Base-by-base conservation (phyloP, 202 grass and related monocot genomes). In the Zizania palustris region DNA sequence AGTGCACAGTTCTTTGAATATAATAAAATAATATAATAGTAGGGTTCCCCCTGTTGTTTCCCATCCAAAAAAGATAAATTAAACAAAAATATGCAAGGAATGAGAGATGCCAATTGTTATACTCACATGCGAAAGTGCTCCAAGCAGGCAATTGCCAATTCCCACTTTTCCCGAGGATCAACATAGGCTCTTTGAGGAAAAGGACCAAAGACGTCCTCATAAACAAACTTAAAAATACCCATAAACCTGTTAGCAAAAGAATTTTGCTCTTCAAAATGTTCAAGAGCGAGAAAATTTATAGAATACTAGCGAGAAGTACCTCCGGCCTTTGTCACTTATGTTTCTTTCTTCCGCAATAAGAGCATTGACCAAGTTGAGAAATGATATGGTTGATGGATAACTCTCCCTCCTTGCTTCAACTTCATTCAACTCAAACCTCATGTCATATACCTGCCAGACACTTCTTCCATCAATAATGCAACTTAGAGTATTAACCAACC, bases 391-490 rank as follows among this genome's bases (percentile, higher is more conserved):
- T 6, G 95, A 98, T 36, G 95, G 95, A 80, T 98, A 98, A 77
- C 85, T 90, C 57, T 98, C 95, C 85, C 86, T 90, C 85, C 89
- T 94, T 79, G 95, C 89, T 85, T 98, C 95, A 63, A 98, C 85
- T 90, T 98, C 95, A 80, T 94, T 94, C 85, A 98, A 88, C 80
- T 98, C 95, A 90, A 90, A 94, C 43, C 86, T 85, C 95, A 98
- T 98, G 92, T 98, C 91, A 81, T 98, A 98, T 49, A 90, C 65
- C 95, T 98, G 81, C 36, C 14, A 80, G 44, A 69, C 34, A 79
- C 58, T 78, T 44, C 28, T 75, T 69, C 67, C 15, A n/a, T 45
- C 74, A 82, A 86, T 40, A 78, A 57, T 79, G 41, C 60, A 63
- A 15, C 9, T 55, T 55, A 55, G 46, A 72, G 41, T 11, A 83